Evolutionary conservation across 345 rosid genomes (phyloP).

Genomic region (Lumnitzera racemosa): DNA sequence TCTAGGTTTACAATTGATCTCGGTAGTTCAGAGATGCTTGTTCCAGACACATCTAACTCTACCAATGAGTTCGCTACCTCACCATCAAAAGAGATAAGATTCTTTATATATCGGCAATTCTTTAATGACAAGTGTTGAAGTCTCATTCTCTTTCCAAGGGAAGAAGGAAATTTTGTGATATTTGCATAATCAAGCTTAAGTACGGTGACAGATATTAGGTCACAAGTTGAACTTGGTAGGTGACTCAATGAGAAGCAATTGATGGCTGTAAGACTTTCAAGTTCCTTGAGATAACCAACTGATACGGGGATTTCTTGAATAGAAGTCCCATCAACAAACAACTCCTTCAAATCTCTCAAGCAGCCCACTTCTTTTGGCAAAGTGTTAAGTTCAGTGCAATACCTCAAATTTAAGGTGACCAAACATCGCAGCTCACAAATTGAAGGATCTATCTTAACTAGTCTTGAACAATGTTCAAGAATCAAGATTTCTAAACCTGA

Average conservation of each 20-base stretch:
- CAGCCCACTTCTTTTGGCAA: constrained; percentile 7
- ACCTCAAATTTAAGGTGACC: constrained; percentile 1
- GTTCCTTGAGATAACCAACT: not conserved
- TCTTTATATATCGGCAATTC: constrained; percentile 1
- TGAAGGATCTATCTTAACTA: constrained; percentile 3
- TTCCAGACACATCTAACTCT: constrained; percentile 4
- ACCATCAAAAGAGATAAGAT: not conserved
- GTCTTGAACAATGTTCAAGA: constrained; percentile 1
- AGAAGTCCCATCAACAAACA: constrained; percentile 6
- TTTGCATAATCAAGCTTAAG: constrained; percentile 1
- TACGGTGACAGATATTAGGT: constrained; percentile 1
- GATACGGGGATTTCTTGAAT: constrained; percentile 1
- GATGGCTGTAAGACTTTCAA: constrained; percentile 1
- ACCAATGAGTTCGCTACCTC: not conserved
- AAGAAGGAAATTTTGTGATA: not conserved
- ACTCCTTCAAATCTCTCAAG: not conserved
- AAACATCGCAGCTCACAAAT: not conserved
- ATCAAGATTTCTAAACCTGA: constrained; percentile 2
- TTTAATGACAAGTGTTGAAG: not conserved
- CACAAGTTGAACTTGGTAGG: constrained; percentile 5
- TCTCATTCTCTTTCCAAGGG: not conserved
- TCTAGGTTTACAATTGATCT: not conserved
- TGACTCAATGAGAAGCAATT: not conserved
- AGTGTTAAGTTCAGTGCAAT: constrained; percentile 2
- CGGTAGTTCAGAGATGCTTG: constrained; percentile 3